Evolutionary conservation across 495 filamentous ascomycete genomes (phyloP).

Genomic region (Neurospora discreta): DNA sequence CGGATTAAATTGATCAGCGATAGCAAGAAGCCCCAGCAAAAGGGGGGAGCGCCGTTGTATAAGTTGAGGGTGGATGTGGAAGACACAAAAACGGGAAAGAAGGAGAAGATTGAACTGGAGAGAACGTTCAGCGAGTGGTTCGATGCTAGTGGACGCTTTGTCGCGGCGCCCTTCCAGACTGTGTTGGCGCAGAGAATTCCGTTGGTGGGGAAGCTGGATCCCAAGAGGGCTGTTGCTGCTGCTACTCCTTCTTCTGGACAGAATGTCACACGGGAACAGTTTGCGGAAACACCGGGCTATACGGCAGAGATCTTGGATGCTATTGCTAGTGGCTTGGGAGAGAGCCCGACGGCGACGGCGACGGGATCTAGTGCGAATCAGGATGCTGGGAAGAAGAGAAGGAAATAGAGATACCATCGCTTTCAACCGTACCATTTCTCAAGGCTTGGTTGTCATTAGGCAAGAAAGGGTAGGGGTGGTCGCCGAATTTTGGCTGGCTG

Average conservation of each 20-base stretch:
- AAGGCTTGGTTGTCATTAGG: neutral
- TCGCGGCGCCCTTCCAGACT: constrained; percentile 71
- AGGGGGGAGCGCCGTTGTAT: constrained; percentile 74
- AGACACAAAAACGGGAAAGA: constrained; percentile 26
- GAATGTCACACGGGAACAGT: neutral
- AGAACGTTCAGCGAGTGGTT: constrained; percentile 82
- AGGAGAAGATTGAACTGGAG: constrained; percentile 43
- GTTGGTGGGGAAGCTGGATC: constrained; percentile 56
- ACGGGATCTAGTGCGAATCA: constrained; percentile 15
- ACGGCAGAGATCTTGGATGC: constrained; percentile 31
- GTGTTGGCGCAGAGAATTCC: constrained; percentile 64
- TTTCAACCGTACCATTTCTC: neutral
- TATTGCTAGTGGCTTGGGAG: constrained; percentile 16
- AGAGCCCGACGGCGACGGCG: constrained; percentile 11
- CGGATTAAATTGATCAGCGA: constrained; percentile 47
- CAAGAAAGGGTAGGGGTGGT: neutral
- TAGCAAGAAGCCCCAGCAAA: constrained; percentile 14
- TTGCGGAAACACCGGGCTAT: constrained; percentile 12
- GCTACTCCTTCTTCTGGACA: neutral
- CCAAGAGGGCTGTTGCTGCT: constrained; percentile 34
- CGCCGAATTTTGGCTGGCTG: neutral
- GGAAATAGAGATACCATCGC: constrained; percentile 24
- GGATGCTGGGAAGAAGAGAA: constrained; percentile 24
- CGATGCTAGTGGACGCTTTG: constrained; percentile 67
- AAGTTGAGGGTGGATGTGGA: constrained; percentile 52